Conservation (phyloP, 208 protist genomes). For the Zelonia costaricensis region DNA sequence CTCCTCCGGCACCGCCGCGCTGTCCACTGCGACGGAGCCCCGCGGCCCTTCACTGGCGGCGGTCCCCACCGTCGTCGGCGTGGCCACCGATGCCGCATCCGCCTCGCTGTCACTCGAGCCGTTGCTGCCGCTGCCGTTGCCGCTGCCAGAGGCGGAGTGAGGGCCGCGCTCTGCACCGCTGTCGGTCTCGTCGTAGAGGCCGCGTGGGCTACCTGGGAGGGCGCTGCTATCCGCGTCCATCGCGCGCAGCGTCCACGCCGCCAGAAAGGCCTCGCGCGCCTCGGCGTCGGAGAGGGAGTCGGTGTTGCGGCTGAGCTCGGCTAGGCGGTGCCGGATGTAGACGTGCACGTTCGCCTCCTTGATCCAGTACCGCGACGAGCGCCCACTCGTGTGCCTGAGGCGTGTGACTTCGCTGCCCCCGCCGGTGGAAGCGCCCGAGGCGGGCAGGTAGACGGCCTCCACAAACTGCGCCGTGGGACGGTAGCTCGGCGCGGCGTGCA, state of each 20-base stretch:
- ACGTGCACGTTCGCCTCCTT: slow-evolving; percentile 11
- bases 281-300: neutral
- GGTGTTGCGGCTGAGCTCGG: slow-evolving; percentile 15
- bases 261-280: slow-evolving; percentile 1
- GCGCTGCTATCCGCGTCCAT: slow-evolving; percentile 1
- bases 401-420: neutral
- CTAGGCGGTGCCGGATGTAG: slow-evolving; percentile 13
- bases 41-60: neutral
- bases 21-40: too few species aligned
- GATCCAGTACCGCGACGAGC: neutral
- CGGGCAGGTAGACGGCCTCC: neutral
- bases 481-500: neutral
- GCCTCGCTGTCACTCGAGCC: neutral
- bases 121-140: slow-evolving; percentile 1
- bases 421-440: neutral
- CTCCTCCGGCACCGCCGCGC: too few species aligned
- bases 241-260: slow-evolving; percentile 21
- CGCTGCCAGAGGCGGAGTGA: neutral
- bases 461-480: neutral
- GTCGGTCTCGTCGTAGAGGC: neutral
- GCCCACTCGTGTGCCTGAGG: too few species aligned
- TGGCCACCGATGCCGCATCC: neutral
- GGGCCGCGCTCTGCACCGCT: neutral
- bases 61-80: neutral
- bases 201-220: neutral